Evolutionary conservation across 2,329 filamentous ascomycete genomes (phyloP).

Genomic region (Diaporthe nobilis): DNA sequence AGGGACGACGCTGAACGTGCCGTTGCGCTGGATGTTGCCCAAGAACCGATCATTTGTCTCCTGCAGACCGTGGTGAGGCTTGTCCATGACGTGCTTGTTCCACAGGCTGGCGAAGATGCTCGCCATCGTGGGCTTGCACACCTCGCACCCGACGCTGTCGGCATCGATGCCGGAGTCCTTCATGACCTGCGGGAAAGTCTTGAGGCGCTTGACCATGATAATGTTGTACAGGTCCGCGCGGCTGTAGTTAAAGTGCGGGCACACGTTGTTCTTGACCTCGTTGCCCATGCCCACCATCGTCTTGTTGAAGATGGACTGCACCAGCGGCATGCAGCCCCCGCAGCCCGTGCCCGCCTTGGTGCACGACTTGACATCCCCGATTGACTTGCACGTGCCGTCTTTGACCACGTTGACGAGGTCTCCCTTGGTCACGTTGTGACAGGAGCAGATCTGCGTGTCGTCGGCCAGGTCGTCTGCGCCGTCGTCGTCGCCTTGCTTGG

Average conservation of each 20-base stretch:
- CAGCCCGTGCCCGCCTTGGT: constrained; percentile 94
- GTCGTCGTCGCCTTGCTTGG: constrained; percentile 80
- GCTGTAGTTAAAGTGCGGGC: constrained; percentile 86
- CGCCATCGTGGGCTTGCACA: constrained; percentile 86
- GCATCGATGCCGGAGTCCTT: constrained; percentile 79
- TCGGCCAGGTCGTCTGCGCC: constrained; percentile 83
- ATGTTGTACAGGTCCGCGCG: constrained; percentile 93
- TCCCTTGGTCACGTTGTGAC: constrained; percentile 92
- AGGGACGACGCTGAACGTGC: constrained; percentile 90
- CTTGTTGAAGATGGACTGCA: constrained; percentile 91
- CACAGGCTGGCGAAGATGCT: constrained; percentile 86
- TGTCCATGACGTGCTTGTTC: constrained; percentile 86
- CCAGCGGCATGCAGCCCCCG: constrained; percentile 89
- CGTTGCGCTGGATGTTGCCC: constrained; percentile 91
- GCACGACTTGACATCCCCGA: constrained; percentile 87
- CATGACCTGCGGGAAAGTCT: constrained; percentile 83
- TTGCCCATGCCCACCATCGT: constrained; percentile 88
- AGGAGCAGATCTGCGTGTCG: constrained; percentile 91
- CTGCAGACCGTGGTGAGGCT: constrained; percentile 78
- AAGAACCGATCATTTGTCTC: constrained; percentile 93
- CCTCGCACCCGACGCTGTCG: constrained; percentile 84
- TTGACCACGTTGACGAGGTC: constrained; percentile 82
- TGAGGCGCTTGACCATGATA: constrained; percentile 83
- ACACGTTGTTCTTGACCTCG: constrained; percentile 89
- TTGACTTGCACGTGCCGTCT: constrained; percentile 83